Base-by-base conservation (phyloP, 441 rosid species). In the Mallotus japonicus region DNA sequence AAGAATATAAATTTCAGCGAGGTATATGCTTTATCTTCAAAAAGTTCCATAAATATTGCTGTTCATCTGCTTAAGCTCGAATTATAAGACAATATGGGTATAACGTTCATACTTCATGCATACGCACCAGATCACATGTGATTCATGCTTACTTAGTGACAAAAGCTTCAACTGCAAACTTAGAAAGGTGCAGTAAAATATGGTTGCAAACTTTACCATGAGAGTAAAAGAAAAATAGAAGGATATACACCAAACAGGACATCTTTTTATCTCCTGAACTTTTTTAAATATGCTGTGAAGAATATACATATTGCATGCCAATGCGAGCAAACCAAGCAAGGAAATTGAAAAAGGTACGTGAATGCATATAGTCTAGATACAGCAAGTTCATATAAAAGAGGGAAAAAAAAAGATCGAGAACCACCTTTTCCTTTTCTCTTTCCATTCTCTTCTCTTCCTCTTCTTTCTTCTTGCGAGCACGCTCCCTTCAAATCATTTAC, bases 401-500 rank as follows among this genome's bases (percentile, higher is more conserved):
- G 54, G n/a, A 16, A 42, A 55, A 5, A 37, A 78, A 72, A 64
- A 70, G 49, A 64, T 65, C 24, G 54, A 70, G 50, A 51, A 65
- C 50, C 40, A 93, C 99, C 98, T 93, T 95, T 80, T 93, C 99
- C 74, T 80, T 86, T 77, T 93, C 97, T 81, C 90, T 90, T 87
- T 95, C 98, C 87, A 75, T 85, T 77, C 84, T 88, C 83, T 79
- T 95, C 70, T 95, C 99, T 81, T 91, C 98, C 84, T 93, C 97
- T 80, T 90, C 98, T 79, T 91, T 93, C 89, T 95, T 95, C 83
- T 87, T 88, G 75, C 97, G 94, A 17, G 98, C 99, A 65, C 96
- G 90, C 78, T 95, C 98, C 90, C 98, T 95, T 53, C 9, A 77
- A 59, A 62, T 49, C 49, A 57, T 75, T 78, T 37, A 78, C 71